Percentiles rank a stretch among this genome's conserved stretches.
Evolutionary conservation across 305 asterid genomes (phyloP).

Genomic region (Rubia occidens): DNA sequence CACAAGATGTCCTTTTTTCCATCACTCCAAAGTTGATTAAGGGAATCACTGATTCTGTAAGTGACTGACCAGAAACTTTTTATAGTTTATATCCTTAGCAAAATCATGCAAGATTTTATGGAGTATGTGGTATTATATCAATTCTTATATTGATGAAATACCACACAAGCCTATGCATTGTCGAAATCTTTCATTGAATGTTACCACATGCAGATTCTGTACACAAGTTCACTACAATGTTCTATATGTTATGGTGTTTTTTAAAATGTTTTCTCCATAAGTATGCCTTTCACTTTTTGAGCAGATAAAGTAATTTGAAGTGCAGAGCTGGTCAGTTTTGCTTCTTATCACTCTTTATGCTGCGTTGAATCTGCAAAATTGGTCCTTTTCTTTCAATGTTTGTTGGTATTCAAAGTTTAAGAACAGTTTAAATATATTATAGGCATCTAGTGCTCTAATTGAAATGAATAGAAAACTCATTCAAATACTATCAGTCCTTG

Average conservation of each 20-base stretch:
- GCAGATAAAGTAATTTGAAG: neutral
- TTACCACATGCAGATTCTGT: neutral
- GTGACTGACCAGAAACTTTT: constrained; percentile 14
- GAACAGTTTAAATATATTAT: neutral
- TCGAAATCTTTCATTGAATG: neutral
- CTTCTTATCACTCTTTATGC: neutral
- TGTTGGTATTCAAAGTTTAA: neutral
- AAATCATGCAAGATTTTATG: neutral
- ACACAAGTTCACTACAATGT: neutral
- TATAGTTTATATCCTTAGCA: neutral
- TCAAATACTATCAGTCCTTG: neutral
- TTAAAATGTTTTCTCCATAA: neutral
- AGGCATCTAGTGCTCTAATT: neutral
- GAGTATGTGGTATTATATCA: neutral
- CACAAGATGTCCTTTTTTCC: constrained; percentile 65
- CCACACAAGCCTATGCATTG: neutral
- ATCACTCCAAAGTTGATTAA: constrained; percentile 76
- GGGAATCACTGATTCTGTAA: constrained; percentile 60
- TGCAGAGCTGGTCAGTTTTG: neutral
- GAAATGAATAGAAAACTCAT: neutral
- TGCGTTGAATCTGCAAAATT: neutral
- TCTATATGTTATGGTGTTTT: neutral
- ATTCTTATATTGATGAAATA: neutral
- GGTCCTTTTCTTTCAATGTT: constrained; percentile 1
- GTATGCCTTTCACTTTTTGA: neutral